Percentiles rank a stretch among this genome's conserved stretches.
These are phyloP conservation scores for Colletotrichum sp. DNA, from an alignment of 2,329 filamentous ascomycete genomes.

Conservation along the genomic window DNA sequence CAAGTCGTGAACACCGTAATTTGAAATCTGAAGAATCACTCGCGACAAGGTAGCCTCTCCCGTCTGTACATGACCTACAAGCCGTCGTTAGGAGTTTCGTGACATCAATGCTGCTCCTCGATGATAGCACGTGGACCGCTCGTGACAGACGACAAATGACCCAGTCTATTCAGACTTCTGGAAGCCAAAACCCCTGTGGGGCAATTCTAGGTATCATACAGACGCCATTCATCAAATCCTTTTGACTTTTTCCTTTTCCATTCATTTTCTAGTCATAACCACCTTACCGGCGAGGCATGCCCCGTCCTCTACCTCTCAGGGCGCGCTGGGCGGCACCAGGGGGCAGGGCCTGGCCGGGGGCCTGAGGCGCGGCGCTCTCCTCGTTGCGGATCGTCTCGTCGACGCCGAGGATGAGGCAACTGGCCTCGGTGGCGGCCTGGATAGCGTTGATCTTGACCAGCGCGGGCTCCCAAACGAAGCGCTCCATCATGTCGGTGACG, in stretches of 20 bases:
- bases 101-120: neutral
- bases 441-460: conserved; percentile 97
- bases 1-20: no score
- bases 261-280: conserved; percentile 16
- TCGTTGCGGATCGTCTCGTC: conserved; percentile 99
- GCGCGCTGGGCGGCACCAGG: conserved; percentile 89
- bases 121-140: neutral
- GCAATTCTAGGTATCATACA: conserved; percentile 26
- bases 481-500: conserved; percentile 91
- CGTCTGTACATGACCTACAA: no score
- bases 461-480: conserved; percentile 96
- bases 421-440: conserved; percentile 93
- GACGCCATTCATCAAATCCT: conserved; percentile 23
- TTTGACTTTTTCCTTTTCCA: conserved; percentile 22
- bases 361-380: conserved; percentile 85
- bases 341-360: conserved; percentile 75
- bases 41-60: no score
- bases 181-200: conserved; percentile 13
- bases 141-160: conserved; percentile 19
- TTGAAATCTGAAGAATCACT: no score
- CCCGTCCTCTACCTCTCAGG: conserved; percentile 80
- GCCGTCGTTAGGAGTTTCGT: no score
- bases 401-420: conserved; percentile 92
- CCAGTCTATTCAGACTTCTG: conserved; percentile 22
- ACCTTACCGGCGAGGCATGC: conserved; percentile 82